Conservation (phyloP, 306 rosid genomes). For the Dalbergia oliveri region DNA sequence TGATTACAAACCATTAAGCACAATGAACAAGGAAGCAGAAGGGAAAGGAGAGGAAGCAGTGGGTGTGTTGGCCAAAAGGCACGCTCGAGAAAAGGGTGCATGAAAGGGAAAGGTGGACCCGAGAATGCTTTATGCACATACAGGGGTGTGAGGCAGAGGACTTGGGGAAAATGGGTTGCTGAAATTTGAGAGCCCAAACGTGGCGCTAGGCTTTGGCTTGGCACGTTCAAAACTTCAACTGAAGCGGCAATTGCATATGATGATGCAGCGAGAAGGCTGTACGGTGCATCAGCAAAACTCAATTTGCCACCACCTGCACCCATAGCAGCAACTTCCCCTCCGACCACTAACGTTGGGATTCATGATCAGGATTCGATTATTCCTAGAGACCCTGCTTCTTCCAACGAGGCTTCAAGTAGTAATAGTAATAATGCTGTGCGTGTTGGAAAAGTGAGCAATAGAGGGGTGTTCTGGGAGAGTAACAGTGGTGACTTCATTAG, state of each 20-base stretch:
- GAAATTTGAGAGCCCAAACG: constrained; percentile 46
- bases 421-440: too few relatives aligned
- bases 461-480: neutral
- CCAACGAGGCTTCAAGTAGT: neutral
- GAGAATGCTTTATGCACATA: constrained; percentile 33
- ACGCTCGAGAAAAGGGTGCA: neutral
- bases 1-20: neutral
- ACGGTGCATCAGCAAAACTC: constrained; percentile 38
- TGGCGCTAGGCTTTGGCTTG: constrained; percentile 41
- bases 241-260: constrained; percentile 43
- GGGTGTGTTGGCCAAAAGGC: neutral
- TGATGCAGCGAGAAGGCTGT: constrained; percentile 14
- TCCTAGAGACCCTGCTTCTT: neutral
- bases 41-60: neutral
- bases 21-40: neutral
- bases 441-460: neutral
- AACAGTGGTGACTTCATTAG: neutral
- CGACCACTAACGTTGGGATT: neutral
- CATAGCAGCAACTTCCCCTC: neutral
- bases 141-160: constrained; percentile 42
- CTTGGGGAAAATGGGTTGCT: constrained; percentile 45
- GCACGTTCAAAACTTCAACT: constrained; percentile 38
- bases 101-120: constrained; percentile 30
- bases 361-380: neutral
- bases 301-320: constrained; percentile 22